A percentile compares a stretch with the other conserved stretches of the same genome.
Conservation (phyloP, 1,284 basidiomycete species). For the Rhodotorula sp. region DNA sequence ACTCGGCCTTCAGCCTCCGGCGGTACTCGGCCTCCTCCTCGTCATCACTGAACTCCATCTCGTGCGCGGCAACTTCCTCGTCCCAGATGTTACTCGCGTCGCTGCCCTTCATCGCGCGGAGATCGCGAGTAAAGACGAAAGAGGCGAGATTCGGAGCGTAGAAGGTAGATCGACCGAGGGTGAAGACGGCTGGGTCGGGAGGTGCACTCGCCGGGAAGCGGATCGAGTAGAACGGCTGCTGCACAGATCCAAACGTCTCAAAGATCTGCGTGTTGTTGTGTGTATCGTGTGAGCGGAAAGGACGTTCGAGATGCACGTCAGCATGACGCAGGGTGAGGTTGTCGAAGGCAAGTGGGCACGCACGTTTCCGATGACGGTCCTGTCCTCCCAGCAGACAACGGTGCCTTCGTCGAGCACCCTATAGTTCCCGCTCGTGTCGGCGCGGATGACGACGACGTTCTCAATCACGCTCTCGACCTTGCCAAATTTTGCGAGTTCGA, state of each 20-base stretch:
- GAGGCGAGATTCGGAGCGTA: conserved; percentile 72
- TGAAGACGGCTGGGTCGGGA: conserved; percentile 53
- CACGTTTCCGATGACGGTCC: conserved; percentile 77
- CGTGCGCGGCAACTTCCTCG: conserved; percentile 79
- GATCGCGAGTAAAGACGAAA: conserved; percentile 70
- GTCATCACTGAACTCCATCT: conserved; percentile 86
- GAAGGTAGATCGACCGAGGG: conserved; percentile 57
- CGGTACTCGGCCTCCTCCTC: conserved; percentile 74
- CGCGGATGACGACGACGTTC: conserved; percentile 67
- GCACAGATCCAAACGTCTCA: conserved; percentile 86
- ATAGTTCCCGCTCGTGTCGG: conserved; percentile 56
- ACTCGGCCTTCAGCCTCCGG: conserved; percentile 47
- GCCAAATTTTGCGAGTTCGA: conserved; percentile 64
- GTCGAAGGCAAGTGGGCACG: conserved; percentile 46
- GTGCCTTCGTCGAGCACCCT: conserved; percentile 76
- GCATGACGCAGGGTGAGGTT: not conserved
- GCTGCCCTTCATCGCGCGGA: conserved; percentile 67
- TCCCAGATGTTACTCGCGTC: conserved; percentile 90
- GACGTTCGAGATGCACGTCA: too few relatives aligned
- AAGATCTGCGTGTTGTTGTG: conserved; percentile 68
- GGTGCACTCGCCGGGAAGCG: conserved; percentile 49
- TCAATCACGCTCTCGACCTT: conserved; percentile 69
- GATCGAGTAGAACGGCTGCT: conserved; percentile 77
- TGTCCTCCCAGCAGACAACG: conserved; percentile 77
- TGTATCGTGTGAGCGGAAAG: not conserved